Conservation (phyloP, 2,329 filamentous ascomycete genomes). For the Xylariaceae sp. region DNA sequence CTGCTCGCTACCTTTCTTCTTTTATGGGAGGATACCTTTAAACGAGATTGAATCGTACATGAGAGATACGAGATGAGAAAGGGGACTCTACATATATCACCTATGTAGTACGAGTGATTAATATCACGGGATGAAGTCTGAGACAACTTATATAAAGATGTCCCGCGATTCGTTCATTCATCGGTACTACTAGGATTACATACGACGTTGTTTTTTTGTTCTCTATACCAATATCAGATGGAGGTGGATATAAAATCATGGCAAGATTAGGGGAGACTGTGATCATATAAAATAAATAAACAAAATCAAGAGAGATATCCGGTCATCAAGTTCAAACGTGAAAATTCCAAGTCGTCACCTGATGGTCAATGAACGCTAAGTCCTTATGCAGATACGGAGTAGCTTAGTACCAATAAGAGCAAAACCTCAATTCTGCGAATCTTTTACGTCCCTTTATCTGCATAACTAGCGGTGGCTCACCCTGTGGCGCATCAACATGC, state of each 20-base stretch:
- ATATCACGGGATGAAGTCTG: background rate
- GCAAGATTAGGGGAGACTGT: too few species aligned
- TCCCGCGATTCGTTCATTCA: background rate
- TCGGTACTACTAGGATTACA: background rate
- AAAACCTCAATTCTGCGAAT: background rate
- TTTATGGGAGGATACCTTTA: too few species aligned
- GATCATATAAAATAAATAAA: too few species aligned
- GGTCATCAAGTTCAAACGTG: too few species aligned
- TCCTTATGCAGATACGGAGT: background rate
- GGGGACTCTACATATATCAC: background rate
- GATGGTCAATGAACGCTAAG: background rate
- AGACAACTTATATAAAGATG: background rate
- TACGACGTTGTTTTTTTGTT: background rate
- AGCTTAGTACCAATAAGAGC: background rate
- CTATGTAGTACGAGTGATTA: background rate
- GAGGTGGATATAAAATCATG: background rate
- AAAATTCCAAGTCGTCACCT: background rate
- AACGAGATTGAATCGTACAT: too few species aligned
- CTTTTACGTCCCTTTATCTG: background rate
- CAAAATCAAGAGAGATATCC: too few species aligned
- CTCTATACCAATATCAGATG: background rate
- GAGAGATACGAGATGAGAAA: background rate
- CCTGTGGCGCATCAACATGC: slow-evolving; percentile 3
- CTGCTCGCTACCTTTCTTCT: background rate
- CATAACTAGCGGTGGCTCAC: slow-evolving; percentile 5